Base-by-base conservation (phyloP, 139 green algal genomes). In the Chlorella sp. region DNA sequence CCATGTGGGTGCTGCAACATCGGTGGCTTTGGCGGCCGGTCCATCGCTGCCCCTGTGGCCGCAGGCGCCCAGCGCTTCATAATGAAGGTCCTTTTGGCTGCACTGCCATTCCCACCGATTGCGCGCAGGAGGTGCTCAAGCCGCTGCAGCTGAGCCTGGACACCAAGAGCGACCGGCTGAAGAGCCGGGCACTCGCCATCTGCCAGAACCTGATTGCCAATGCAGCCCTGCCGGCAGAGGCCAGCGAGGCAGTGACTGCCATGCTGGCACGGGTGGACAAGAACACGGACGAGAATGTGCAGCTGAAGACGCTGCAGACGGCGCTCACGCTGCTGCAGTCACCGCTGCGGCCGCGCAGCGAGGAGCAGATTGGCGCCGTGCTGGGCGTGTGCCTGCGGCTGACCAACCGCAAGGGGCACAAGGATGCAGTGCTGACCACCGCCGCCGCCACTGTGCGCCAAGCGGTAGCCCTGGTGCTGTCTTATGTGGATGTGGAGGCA, bases 271-370 rank as follows among this genome's bases (percentile, higher is more conserved):
- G 92, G 85, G 90, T 96, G 21, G 93, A 95, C 75, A 89, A 86
- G 41, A 87, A 90, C 73, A 68, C 64, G 18, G 95, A 98, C 71
- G 94, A 98, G 39, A 85, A 69, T 32, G 95, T 96, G 36, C 91
- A 96, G 88, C 91, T 98, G 0, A 98, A 98, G 79, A 89, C 92
- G 67, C 90, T 98, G 86, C 95, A 98, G 85, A 96, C 93, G 18
- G 88, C 91, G 0, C 87, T 98, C 17, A 96, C 94, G 15, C 83
- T 98, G 36, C 91, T 98, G 80, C 95, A 98, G 88, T 95, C 91
- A 21, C 78, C 86, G 17, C 74, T 89, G 47, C 91, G 94, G 34
- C 90, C 92, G 11, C 65, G 84, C n/a, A 90, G 86, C 32, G 87
- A 91, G 88, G 91, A 94, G 12, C 80, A 81, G 28, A 81, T 95